These are phyloP conservation scores for Nannizziopsis barbatae DNA, from an alignment of 2,329 filamentous ascomycete genomes.

Conservation along the genomic window DNA sequence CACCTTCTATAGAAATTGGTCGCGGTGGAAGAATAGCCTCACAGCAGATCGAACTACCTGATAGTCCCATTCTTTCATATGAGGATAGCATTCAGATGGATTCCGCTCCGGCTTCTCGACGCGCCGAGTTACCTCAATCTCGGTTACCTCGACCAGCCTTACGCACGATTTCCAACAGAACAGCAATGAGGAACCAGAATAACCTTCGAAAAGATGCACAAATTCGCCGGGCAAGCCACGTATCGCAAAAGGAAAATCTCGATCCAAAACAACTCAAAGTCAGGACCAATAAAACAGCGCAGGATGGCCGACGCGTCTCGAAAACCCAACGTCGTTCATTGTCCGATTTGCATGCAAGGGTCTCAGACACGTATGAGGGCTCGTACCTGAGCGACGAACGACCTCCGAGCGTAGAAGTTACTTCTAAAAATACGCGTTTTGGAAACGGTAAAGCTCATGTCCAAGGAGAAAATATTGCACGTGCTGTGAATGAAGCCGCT, in stretches of 20 bases:
- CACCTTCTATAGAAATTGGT: constrained; percentile 47
- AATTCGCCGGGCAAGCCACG: constrained; percentile 29
- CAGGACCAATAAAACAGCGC: constrained; percentile 16
- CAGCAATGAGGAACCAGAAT: constrained; percentile 21
- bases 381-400: constrained; percentile 43
- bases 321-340: constrained; percentile 39
- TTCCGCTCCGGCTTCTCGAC: constrained; percentile 22
- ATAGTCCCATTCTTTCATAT: constrained; percentile 40
- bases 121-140: constrained; percentile 28
- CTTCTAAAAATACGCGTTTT: constrained; percentile 47
- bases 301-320: constrained; percentile 19
- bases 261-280: constrained; percentile 29
- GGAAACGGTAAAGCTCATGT: constrained; percentile 33
- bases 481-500: constrained; percentile 31
- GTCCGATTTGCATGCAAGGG: constrained; percentile 46
- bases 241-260: constrained; percentile 33
- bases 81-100: constrained; percentile 36
- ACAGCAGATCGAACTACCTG: constrained; percentile 38
- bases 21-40: constrained; percentile 37
- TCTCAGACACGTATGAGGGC: constrained; percentile 43
- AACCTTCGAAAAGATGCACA: constrained; percentile 34
- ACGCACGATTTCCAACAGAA: constrained; percentile 22
- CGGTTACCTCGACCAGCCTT: constrained; percentile 28
- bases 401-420: constrained; percentile 33
- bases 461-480: constrained; percentile 30